Conservation (phyloP, 2,329 filamentous ascomycete species). For the Clonostachys chloroleuca region DNA sequence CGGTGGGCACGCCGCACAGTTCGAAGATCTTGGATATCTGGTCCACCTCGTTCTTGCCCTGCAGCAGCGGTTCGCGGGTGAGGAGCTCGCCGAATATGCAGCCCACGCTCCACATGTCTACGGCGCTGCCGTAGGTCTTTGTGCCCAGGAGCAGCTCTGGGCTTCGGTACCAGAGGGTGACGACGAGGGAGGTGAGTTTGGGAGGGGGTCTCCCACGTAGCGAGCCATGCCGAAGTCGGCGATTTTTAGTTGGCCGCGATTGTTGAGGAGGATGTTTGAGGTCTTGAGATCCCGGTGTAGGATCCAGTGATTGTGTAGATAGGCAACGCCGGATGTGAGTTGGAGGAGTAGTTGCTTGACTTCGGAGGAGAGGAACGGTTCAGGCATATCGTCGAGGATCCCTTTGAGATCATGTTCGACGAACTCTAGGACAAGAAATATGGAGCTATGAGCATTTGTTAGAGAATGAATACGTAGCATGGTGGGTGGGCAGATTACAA, state of each 20-base stretch:
- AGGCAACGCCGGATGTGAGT: slow-evolving; percentile 73
- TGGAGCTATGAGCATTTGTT: slow-evolving; percentile 43
- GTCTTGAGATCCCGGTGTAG: slow-evolving; percentile 92
- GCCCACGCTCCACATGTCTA: slow-evolving; percentile 96
- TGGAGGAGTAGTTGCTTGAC: slow-evolving; percentile 87
- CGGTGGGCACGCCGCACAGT: slow-evolving; percentile 80
- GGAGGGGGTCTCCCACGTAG: slow-evolving; percentile 76
- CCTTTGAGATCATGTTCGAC: slow-evolving; percentile 95
- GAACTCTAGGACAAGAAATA: slow-evolving; percentile 96
- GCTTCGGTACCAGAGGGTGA: slow-evolving; percentile 94
- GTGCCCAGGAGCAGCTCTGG: slow-evolving; percentile 87
- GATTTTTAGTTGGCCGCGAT: slow-evolving; percentile 90
- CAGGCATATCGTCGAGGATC: slow-evolving; percentile 87
- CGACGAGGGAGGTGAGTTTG: slow-evolving; percentile 85
- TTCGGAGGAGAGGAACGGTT: slow-evolving; percentile 89
- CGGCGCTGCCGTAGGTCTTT: slow-evolving; percentile 65
- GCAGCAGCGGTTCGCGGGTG: slow-evolving; percentile 75
- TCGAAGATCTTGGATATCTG: slow-evolving; percentile 85
- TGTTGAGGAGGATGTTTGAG: slow-evolving; percentile 90
- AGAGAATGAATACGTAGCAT: slow-evolving; percentile 13
- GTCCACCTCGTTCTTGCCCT: slow-evolving; percentile 89
- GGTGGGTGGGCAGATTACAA: slow-evolving; percentile 6
- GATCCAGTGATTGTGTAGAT: slow-evolving; percentile 87
- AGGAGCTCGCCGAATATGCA: slow-evolving; percentile 95
- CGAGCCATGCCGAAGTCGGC: slow-evolving; percentile 98